Percentiles rank a stretch among this genome's conserved stretches.
Evolutionary conservation across 2,329 filamentous ascomycete species (phyloP).

Genomic region (Calonectria pseudoreteaudii): DNA sequence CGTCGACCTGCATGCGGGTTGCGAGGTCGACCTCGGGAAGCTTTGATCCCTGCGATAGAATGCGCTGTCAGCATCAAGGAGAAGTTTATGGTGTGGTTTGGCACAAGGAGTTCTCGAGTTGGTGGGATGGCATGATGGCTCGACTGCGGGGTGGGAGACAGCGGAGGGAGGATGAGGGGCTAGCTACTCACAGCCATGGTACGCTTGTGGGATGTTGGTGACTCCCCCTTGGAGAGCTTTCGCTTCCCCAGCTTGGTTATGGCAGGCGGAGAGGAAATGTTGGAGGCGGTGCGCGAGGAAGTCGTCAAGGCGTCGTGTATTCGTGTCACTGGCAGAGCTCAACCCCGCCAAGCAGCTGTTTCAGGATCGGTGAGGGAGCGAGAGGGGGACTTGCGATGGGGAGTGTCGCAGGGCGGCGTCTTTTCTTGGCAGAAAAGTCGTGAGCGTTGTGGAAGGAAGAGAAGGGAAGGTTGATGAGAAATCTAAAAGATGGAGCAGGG

Average conservation of each 20-base stretch:
- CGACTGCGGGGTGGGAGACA: neutral
- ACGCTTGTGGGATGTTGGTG: constrained; percentile 67
- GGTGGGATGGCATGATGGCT: neutral
- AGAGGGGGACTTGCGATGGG: constrained; percentile 26
- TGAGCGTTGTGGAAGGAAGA: constrained; percentile 16
- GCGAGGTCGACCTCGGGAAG: constrained; percentile 71
- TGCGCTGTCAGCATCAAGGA: constrained; percentile 24
- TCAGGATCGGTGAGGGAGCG: constrained; percentile 24
- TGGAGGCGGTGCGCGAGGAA: constrained; percentile 42
- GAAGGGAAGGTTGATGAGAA: constrained; percentile 21
- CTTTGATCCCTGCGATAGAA: constrained; percentile 58
- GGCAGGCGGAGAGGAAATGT: constrained; percentile 48
- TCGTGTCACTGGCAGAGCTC: constrained; percentile 45
- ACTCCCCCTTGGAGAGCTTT: constrained; percentile 72
- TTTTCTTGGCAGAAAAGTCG: constrained; percentile 11
- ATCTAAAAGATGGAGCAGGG: constrained; percentile 22
- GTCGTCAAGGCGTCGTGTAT: constrained; percentile 29
- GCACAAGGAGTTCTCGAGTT: neutral
- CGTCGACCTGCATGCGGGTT: constrained; percentile 75
- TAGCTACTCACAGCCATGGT: constrained; percentile 68
- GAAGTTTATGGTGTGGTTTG: neutral
- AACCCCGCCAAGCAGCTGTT: constrained; percentile 48
- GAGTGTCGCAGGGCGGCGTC: constrained; percentile 31
- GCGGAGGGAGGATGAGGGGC: neutral
- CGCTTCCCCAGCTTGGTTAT: constrained; percentile 73